Evolutionary conservation across 805 yeast species (phyloP).

Genomic region (Wickerhamomyces queroliae): DNA sequence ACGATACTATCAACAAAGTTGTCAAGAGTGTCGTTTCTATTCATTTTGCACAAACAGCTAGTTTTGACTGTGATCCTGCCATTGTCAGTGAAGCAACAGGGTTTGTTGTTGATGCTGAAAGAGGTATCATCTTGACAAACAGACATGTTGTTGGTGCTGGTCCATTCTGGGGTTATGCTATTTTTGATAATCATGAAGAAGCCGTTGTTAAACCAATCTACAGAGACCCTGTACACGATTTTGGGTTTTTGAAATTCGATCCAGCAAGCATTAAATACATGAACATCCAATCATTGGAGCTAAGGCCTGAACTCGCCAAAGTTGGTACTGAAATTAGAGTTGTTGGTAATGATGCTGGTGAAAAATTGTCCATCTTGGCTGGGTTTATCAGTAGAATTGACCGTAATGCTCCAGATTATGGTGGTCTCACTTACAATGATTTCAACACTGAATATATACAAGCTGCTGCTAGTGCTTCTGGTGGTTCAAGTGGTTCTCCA

Average conservation of each 20-base stretch:
- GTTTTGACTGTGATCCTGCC: slow-evolving; percentile 82
- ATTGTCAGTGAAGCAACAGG: slow-evolving; percentile 91
- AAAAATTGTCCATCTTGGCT: slow-evolving; percentile 79
- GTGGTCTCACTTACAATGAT: slow-evolving; percentile 81
- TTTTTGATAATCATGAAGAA: slow-evolving; percentile 93
- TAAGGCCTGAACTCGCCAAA: slow-evolving; percentile 77
- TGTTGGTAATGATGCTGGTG: slow-evolving; percentile 96
- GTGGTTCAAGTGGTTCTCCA: slow-evolving; percentile 95
- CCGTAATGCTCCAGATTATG: slow-evolving; percentile 93
- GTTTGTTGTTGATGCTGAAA: slow-evolving; percentile 77
- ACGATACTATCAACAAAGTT: slow-evolving; percentile 70
- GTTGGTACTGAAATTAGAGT: slow-evolving; percentile 94
- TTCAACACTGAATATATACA: slow-evolving; percentile 92
- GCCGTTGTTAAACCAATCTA: slow-evolving; percentile 80
- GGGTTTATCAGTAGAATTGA: slow-evolving; percentile 78
- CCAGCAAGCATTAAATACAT: slow-evolving; percentile 69
- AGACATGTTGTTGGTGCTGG: slow-evolving; percentile 96
- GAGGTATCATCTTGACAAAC: slow-evolving; percentile 84
- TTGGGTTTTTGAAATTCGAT: slow-evolving; percentile 80
- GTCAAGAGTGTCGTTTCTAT: slow-evolving; percentile 85
- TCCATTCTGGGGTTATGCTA: slow-evolving; percentile 86
- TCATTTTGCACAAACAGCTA: slow-evolving; percentile 80
- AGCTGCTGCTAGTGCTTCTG: slow-evolving; percentile 94
- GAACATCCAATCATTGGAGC: slow-evolving; percentile 56
- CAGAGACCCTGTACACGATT: slow-evolving; percentile 94